phyloP scores from a whole-genome alignment of 352 stramenopile genomes.

The Phytopythium vexans region DNA sequence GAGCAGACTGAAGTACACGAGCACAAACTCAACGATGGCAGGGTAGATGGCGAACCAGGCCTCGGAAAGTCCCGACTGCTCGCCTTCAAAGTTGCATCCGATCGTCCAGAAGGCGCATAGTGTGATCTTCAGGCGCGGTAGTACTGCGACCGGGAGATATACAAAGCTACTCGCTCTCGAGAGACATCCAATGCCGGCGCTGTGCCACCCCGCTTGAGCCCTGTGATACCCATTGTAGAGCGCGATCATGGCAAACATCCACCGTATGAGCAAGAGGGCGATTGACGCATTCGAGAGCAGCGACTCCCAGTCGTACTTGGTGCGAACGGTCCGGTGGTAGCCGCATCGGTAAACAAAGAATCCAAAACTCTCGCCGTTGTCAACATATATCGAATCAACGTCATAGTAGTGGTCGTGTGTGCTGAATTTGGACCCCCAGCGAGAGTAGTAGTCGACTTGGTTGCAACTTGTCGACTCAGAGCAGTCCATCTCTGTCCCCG shows the following conservation, averaged over 20 bases:
- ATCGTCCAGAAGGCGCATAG: constrained; percentile 21
- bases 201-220: constrained; percentile 6
- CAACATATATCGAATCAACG: constrained; percentile 10
- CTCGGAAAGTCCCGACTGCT: constrained; percentile 20
- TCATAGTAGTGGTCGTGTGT: constrained; percentile 19
- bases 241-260: constrained; percentile 8
- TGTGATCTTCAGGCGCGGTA: constrained; percentile 19
- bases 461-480: background rate
- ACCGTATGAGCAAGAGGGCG: background rate
- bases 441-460: background rate
- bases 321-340: background rate
- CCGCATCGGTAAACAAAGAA: background rate
- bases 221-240: background rate
- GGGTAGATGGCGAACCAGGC: constrained; percentile 38
- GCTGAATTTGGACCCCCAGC: constrained; percentile 8
- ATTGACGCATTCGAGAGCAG: constrained; percentile 1
- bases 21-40: constrained; percentile 17
- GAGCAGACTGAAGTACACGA: constrained; percentile 31
- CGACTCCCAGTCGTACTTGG: constrained; percentile 2
- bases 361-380: constrained; percentile 3
- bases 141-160: constrained; percentile 14
- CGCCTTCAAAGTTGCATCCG: constrained; percentile 31
- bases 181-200: constrained; percentile 14
- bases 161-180: constrained; percentile 19
- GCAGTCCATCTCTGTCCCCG: background rate